Evolutionary conservation across 225 moss, liverwort and hornwort species (phyloP).

Genomic region (Marchantia polymorpha): DNA sequence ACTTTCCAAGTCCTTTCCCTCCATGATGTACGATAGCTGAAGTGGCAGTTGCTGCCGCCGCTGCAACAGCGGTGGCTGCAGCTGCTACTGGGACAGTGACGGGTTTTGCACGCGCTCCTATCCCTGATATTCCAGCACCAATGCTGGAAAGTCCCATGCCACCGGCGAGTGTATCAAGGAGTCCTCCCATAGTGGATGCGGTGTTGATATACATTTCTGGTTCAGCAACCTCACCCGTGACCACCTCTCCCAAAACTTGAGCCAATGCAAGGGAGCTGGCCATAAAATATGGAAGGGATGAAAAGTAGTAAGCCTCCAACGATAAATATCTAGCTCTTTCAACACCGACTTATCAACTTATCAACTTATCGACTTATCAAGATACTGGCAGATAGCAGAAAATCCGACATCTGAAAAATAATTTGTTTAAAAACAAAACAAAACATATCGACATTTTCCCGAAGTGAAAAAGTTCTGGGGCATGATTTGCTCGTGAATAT

Average conservation of each 20-base stretch:
- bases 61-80: conserved; percentile 90
- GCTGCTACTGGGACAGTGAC: conserved; percentile 90
- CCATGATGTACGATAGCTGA: conserved; percentile 76
- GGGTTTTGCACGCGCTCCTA: conserved; percentile 91
- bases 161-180: conserved; percentile 81
- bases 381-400: background rate
- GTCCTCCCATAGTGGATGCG: conserved; percentile 76
- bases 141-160: conserved; percentile 77
- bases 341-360: background rate
- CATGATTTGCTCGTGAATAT: background rate
- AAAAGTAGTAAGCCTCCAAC: background rate
- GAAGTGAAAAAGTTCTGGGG: background rate
- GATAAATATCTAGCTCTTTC: background rate
- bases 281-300: background rate
- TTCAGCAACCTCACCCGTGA: conserved; percentile 80
- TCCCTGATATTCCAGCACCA: conserved; percentile 64
- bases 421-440: background rate
- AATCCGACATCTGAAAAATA: background rate
- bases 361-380: background rate
- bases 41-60: conserved; percentile 87
- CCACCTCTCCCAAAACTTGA: conserved; percentile 71
- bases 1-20: conserved; percentile 58
- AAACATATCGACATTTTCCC: background rate
- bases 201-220: conserved; percentile 74
- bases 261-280: conserved; percentile 64